Conservation (phyloP, 495 filamentous ascomycete genomes). For the Hapsidospora chrysogenum region DNA sequence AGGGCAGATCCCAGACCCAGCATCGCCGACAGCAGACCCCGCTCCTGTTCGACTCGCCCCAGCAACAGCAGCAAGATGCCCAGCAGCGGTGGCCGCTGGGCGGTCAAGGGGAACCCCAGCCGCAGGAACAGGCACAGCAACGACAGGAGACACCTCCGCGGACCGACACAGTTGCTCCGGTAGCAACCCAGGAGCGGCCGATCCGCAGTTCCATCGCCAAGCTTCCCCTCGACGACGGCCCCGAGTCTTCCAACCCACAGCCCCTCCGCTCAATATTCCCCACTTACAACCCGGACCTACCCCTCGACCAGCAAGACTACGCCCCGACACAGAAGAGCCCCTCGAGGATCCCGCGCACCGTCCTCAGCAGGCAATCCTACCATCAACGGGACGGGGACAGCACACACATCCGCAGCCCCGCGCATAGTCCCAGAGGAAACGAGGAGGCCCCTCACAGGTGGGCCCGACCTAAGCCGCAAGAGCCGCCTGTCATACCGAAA, state of each 20-base stretch:
- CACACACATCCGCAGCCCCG: neutral
- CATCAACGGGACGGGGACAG: constrained; percentile 1
- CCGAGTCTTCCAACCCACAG: constrained; percentile 12
- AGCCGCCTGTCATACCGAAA: constrained; percentile 25
- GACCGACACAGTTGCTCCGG: constrained; percentile 18
- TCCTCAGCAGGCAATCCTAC: constrained; percentile 40
- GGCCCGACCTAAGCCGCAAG: constrained; percentile 17
- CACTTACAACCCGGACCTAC: constrained; percentile 54
- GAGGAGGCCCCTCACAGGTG: constrained; percentile 14
- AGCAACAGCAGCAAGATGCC: constrained; percentile 8
- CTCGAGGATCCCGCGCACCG: constrained; percentile 33
- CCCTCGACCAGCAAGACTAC: constrained; percentile 53
- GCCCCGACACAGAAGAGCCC: constrained; percentile 39
- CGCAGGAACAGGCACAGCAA: too few species aligned
- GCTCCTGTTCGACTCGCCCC: constrained; percentile 10
- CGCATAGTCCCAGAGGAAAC: constrained; percentile 4
- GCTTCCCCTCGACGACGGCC: constrained; percentile 19
- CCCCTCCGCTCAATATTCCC: constrained; percentile 53
- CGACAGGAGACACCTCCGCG: constrained; percentile 7
- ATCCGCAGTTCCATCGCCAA: constrained; percentile 31
- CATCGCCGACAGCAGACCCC: constrained; percentile 8
- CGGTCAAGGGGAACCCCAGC: too few species aligned
- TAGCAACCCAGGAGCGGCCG: constrained; percentile 29
- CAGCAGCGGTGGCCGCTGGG: constrained; percentile 12
- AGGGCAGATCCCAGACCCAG: constrained; percentile 16